Evolutionary conservation across 148 eudicot species (phyloP), one percentile per base, ranked within the genome.

Genomic region (Chenopodium suecicum): DNA sequence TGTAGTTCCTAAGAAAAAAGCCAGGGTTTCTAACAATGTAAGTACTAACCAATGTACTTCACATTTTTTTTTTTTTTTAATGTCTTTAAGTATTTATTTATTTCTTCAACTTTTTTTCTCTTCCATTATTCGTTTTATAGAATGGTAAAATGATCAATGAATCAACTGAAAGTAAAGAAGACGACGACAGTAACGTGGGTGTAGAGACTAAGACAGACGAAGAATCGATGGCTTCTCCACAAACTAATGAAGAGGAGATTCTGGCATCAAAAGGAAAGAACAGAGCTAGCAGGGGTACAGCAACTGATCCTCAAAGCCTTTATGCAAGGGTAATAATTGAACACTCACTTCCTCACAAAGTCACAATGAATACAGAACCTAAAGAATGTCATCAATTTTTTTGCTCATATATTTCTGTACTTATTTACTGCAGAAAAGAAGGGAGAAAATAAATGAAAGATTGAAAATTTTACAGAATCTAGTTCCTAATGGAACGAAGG

Each of bases 401-500:
- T 13, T 22, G 25, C 54, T 25, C 20, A 37, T 60, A 34, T 34
- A 34, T n/a, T 13, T 8, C n/a, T 77, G 22, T 58, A 22, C 23
- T 23, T 77, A 13, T 3, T 65, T 82, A 17, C 48, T 87, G 74
- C 87, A 91, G 93, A 91, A 50, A 82, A 84, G 94, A 80, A 89
- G 94, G 84, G 88, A 86, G 70, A 86, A 84, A 76, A 91, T 91
- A 17, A 91, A 89, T 67, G 91, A 91, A 80, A 88, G 91, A 54
- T 60, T 91, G 66, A 85, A 80, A 84, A 88, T 87, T 76, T 84
- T 91, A 67, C 92, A 89, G 44, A 88, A 73, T 62, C 94, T 91
- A 78, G 91, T 91, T 54, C 94, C 92, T 4, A 91, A 91, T 83
- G 94, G 94, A 82, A 89, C 91, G 9, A 91, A 91, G 92, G 92